phyloP scores from a whole-genome alignment of 306 rosid species.

The Gynostemma pentaphyllum region DNA sequence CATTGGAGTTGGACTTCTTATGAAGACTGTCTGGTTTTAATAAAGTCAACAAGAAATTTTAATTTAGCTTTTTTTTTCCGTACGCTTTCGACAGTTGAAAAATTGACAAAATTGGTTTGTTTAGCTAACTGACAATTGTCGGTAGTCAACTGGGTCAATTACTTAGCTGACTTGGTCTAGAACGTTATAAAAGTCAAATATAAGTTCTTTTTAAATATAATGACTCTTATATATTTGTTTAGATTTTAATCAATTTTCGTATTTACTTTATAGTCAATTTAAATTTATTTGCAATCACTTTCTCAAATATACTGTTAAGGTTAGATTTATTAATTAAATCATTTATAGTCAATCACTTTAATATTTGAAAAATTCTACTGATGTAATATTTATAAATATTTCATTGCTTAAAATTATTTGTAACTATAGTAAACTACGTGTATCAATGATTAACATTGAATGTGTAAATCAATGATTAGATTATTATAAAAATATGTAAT shows the following conservation, averaged over 20 bases:
- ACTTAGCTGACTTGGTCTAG: neutral
- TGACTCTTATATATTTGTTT: neutral
- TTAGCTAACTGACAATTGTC: too few species aligned
- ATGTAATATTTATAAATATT: too few species aligned
- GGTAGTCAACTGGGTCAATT: neutral
- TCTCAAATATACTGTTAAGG: too few species aligned
- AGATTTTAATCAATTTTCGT: neutral
- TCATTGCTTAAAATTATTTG: too few species aligned
- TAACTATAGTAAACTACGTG: too few species aligned
- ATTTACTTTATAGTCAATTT: neutral
- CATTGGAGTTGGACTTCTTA: neutral
- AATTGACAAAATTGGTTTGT: neutral
- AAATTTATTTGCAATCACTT: too few species aligned
- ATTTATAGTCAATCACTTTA: too few species aligned
- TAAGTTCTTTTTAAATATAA: neutral
- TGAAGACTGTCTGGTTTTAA: neutral
- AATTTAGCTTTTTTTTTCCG: neutral
- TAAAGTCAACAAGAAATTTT: neutral
- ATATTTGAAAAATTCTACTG: too few species aligned
- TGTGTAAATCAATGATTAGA: too few species aligned
- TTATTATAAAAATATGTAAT: too few species aligned
- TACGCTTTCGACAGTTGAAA: neutral
- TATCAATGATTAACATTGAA: too few species aligned
- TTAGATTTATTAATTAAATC: too few species aligned
- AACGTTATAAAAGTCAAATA: neutral